These are phyloP conservation scores for Amanita inopinata DNA, from an alignment of 768 basidiomycete genomes.

Conservation along the genomic window DNA sequence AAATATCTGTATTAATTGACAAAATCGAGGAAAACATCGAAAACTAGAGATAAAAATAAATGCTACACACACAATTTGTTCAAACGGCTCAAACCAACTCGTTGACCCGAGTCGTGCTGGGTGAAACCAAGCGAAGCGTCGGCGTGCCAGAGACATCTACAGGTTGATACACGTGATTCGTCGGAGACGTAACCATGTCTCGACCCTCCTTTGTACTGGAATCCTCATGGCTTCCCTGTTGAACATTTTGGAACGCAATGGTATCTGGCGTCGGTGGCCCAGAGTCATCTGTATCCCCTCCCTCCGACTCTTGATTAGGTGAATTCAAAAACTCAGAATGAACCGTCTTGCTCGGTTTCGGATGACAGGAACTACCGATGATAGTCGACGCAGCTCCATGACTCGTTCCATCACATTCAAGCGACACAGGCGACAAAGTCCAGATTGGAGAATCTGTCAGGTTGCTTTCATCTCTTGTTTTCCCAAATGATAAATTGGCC, in stretches of 20 bases:
- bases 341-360: constrained; percentile 5
- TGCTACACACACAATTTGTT: neutral
- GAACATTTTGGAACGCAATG: constrained; percentile 9
- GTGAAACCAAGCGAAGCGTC: constrained; percentile 6
- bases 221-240: neutral
- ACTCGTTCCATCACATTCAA: neutral
- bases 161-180: neutral
- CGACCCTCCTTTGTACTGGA: neutral
- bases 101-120: neutral
- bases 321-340: constrained; percentile 9
- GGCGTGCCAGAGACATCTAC: neutral
- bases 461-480: neutral
- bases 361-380: constrained; percentile 4
- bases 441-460: neutral
- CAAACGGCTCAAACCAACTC: neutral
- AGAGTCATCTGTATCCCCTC: constrained; percentile 1
- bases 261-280: constrained; percentile 18
- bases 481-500: neutral
- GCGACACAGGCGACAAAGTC: neutral
- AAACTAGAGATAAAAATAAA: neutral
- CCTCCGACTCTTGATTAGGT: constrained; percentile 13
- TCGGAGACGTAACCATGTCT: neutral
- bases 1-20: too few relatives aligned
- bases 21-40: too few relatives aligned
- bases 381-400: neutral